A percentile compares a stretch with the other conserved stretches of the same genome.
Evolutionary conservation across 495 filamentous ascomycete genomes (phyloP).

Genomic region (Jackrogersella minutella): DNA sequence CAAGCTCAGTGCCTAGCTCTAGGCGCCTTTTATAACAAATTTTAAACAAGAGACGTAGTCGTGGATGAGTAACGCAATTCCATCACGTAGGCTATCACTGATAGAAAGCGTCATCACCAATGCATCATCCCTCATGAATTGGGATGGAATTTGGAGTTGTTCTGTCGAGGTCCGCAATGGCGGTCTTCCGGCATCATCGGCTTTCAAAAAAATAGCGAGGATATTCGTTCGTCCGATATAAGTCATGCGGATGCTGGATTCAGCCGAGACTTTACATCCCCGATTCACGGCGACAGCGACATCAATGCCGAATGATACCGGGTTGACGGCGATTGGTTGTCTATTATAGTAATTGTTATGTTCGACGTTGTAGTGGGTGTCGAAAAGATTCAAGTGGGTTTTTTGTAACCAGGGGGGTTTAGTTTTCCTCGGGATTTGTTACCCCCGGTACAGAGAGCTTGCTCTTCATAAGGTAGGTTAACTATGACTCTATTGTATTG

Average conservation of each 20-base stretch:
- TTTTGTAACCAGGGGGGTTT: constrained; percentile 9
- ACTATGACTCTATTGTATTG: not conserved
- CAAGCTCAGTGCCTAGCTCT: not conserved
- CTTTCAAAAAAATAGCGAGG: constrained; percentile 1
- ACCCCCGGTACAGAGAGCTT: not conserved
- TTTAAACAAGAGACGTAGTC: not conserved
- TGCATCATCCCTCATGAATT: not conserved
- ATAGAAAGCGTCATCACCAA: not conserved
- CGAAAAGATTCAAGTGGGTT: not conserved
- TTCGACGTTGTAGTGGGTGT: not conserved
- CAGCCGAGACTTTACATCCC: constrained; percentile 8
- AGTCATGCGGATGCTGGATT: constrained; percentile 2
- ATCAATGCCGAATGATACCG: constrained; percentile 34
- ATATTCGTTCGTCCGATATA: constrained; percentile 10
- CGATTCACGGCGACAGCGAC: constrained; percentile 28
- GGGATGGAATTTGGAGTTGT: constrained; percentile 8
- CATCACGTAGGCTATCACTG: too few relatives aligned
- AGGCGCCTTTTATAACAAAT: not conserved
- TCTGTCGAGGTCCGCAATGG: not conserved
- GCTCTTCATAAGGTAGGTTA: too few relatives aligned
- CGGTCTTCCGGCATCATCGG: constrained; percentile 26
- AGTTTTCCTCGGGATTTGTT: constrained; percentile 29
- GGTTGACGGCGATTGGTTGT: constrained; percentile 23
- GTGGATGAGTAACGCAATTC: not conserved
- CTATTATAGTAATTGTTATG: not conserved